Evolutionary conservation across 768 basidiomycete species (phyloP).

Genomic region (Sporobolomyces roseus): DNA sequence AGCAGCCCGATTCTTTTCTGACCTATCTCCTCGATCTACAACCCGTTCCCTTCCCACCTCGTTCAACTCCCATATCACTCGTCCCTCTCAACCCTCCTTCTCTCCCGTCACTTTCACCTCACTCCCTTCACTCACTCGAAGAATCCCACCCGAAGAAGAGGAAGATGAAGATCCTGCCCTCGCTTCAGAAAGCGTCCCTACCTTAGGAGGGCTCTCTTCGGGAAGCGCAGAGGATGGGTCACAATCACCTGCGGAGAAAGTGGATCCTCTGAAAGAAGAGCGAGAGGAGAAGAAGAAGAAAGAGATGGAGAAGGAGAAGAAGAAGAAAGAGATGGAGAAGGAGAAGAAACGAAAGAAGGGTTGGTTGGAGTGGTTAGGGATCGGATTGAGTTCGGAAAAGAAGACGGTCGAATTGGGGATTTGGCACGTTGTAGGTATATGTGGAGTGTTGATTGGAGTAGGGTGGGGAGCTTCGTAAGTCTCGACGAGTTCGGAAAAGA

Average conservation of each 20-base stretch:
- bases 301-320: background rate
- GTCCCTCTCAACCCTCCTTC: background rate
- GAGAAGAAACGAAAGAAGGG: background rate
- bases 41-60: background rate
- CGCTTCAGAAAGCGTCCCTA: conserved; percentile 21
- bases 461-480: conserved; percentile 32
- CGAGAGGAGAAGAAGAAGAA: background rate
- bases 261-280: background rate
- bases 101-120: background rate
- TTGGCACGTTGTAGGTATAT: conserved; percentile 37
- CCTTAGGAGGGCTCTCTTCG: conserved; percentile 19
- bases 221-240: background rate
- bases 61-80: conserved; percentile 14
- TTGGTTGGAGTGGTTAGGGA: conserved; percentile 24
- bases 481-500: no score
- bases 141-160: conserved; percentile 69
- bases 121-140: conserved; percentile 44
- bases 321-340: background rate
- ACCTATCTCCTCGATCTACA: conserved; percentile 70
- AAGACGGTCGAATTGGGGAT: conserved; percentile 30
- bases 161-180: conserved; percentile 61
- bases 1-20: conserved; percentile 71
- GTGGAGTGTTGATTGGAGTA: conserved; percentile 27
- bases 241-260: background rate
- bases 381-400: background rate